Conservation (phyloP, 2,329 filamentous ascomycete genomes). For the Claviceps spartinae region DNA sequence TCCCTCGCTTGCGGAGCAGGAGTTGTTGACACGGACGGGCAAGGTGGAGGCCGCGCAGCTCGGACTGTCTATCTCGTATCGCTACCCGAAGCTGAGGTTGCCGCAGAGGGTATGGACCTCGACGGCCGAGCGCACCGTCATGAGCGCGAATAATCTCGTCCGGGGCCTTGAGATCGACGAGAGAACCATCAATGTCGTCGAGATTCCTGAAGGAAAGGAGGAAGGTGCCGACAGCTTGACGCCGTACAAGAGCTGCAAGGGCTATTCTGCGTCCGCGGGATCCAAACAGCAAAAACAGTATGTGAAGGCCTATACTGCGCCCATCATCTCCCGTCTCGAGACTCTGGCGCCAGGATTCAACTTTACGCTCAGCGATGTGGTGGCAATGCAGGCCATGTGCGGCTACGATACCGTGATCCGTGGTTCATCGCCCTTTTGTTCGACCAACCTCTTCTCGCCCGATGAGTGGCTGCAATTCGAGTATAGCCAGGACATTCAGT, state of each 20-base stretch:
- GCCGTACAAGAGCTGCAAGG: constrained; percentile 51
- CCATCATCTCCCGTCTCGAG: constrained; percentile 45
- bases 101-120: constrained; percentile 48
- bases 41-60: constrained; percentile 45
- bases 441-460: constrained; percentile 41
- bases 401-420: constrained; percentile 53
- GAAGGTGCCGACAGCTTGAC: constrained; percentile 47
- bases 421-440: constrained; percentile 48
- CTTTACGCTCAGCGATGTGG: constrained; percentile 48
- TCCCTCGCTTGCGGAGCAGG: constrained; percentile 41
- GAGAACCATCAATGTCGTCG: constrained; percentile 38
- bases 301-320: constrained; percentile 41
- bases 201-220: constrained; percentile 41
- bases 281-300: constrained; percentile 39
- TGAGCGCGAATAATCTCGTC: constrained; percentile 44
- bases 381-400: constrained; percentile 52
- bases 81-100: constrained; percentile 39
- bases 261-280: constrained; percentile 44
- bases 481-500: constrained; percentile 49
- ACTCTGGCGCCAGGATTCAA: constrained; percentile 42
- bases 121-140: constrained; percentile 46
- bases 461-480: constrained; percentile 55
- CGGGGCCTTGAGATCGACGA: constrained; percentile 40
- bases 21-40: constrained; percentile 48
- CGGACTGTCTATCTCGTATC: constrained; percentile 39